Percentiles rank a stretch among this genome's conserved stretches.
These are phyloP conservation scores for Bassia scoparia DNA, from an alignment of 148 eudicot species.

Conservation along the genomic window DNA sequence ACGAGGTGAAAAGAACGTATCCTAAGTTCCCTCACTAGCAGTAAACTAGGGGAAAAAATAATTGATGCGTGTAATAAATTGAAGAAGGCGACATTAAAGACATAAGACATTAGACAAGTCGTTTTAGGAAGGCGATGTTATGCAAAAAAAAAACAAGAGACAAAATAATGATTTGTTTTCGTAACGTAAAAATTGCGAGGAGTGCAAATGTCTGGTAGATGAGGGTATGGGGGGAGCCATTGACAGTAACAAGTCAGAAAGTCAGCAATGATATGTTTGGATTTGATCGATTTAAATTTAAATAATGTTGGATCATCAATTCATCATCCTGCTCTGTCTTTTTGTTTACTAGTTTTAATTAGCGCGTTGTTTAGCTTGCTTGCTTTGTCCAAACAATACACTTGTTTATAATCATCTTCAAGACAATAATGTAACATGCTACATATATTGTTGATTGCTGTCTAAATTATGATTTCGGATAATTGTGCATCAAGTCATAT, in stretches of 20 bases:
- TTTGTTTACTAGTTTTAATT: conserved; percentile 1
- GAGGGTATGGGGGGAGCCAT: conserved; percentile 12
- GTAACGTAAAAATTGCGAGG: conserved; percentile 1
- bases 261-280: neutral
- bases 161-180: neutral
- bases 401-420: neutral
- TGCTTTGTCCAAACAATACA: conserved; percentile 3
- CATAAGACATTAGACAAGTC: neutral
- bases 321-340: no score
- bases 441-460: neutral
- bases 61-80: neutral
- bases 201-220: conserved; percentile 18
- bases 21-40: no score
- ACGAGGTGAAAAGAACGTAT: no score
- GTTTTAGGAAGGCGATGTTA: neutral
- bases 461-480: neutral
- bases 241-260: conserved; percentile 7
- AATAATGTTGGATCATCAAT: conserved; percentile 5
- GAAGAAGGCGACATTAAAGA: neutral
- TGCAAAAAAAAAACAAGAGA: neutral
- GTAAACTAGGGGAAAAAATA: no score
- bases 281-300: neutral
- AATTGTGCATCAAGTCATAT: neutral
- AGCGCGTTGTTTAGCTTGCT: conserved; percentile 3
- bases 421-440: neutral